Evolutionary conservation across 176 grass and related monocot species (phyloP).

Genomic region (Canna indica): DNA sequence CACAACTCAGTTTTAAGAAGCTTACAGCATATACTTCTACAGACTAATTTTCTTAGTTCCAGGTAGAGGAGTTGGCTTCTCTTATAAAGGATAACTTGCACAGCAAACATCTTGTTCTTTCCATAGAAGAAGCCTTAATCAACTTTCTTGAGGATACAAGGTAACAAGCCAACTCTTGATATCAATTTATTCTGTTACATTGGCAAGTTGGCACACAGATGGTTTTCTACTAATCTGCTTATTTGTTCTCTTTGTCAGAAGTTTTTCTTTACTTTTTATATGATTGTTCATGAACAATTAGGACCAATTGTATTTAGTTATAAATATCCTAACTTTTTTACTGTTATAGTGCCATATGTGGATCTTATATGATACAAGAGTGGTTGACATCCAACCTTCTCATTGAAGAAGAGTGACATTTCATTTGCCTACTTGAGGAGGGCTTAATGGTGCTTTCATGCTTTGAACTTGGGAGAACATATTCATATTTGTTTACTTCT

Average conservation of each 20-base stretch:
- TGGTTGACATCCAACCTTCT: too few species aligned
- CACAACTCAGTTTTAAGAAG: neutral
- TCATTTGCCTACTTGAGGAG: too few species aligned
- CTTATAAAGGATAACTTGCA: conserved; percentile 90
- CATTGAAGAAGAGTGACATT: too few species aligned
- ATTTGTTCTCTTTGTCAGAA: neutral
- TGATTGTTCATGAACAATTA: neutral
- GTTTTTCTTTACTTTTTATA: neutral
- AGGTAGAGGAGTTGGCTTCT: conserved; percentile 87
- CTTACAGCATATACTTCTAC: neutral
- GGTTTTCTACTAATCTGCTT: neutral
- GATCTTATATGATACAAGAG: too few species aligned
- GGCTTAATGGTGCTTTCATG: too few species aligned
- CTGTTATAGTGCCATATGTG: neutral
- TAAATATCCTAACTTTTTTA: neutral
- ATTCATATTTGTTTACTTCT: too few species aligned
- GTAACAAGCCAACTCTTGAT: neutral
- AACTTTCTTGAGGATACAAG: conserved; percentile 35
- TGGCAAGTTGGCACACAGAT: neutral
- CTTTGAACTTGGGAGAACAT: too few species aligned
- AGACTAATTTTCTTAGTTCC: neutral
- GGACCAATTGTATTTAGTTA: neutral
- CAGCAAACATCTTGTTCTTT: conserved; percentile 93
- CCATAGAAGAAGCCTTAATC: conserved; percentile 61
- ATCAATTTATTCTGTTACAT: neutral